Evolutionary conservation across 2,329 filamentous ascomycete species (phyloP), one percentile per base, ranked within the genome.

Genomic region (Aspergillus neoniger): DNA sequence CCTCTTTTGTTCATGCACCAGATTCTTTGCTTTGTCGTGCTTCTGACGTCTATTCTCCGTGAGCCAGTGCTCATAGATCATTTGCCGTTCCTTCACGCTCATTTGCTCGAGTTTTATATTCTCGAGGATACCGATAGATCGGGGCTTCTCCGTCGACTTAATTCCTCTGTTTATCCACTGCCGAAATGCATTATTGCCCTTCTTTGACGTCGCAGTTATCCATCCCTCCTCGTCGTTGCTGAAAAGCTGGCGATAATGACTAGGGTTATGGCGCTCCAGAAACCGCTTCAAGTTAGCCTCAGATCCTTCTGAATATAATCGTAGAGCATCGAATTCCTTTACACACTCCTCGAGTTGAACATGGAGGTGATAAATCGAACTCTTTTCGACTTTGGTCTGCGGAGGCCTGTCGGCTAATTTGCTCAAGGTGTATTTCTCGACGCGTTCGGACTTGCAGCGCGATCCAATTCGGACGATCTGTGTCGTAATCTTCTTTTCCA

Each of bases 391-490:
- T 0, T 67, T 64, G 0, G 59, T 62, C 25, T 73, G 79, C 61
- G 83, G 79, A 0, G 70, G 60, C n/a, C 70, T 78, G 25, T 58
- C 53, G 7, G 58, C 55, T 21, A 73, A 58, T 0, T 65, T 60
- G 0, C 79, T 74, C 5, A 90, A 77, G 57, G 85, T 88, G n/a
- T 82, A 69, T 0, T 69, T 67, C 8, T 81, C 67, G 0, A 91
- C 72, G 1, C 73, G 65, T 30, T 83, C 80, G 0, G 85, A 86
- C 60, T 86, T 85, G 1, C 82, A 86, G 15, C 80, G 80, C 0
- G 80, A 81, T 0, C 88, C 88, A 5, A 91, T 84, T 0, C 88
- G 85, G 25, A 90, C 81, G 25, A 91, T 79, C 5, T 84, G 66
- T 10, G 63, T 55, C 12, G 67, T 65, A 51, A 73, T 68, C 8